A percentile compares a stretch with the other conserved stretches of the same genome.
Conservation (phyloP, 129 eudicot species). For the Sambucus nigra region DNA sequence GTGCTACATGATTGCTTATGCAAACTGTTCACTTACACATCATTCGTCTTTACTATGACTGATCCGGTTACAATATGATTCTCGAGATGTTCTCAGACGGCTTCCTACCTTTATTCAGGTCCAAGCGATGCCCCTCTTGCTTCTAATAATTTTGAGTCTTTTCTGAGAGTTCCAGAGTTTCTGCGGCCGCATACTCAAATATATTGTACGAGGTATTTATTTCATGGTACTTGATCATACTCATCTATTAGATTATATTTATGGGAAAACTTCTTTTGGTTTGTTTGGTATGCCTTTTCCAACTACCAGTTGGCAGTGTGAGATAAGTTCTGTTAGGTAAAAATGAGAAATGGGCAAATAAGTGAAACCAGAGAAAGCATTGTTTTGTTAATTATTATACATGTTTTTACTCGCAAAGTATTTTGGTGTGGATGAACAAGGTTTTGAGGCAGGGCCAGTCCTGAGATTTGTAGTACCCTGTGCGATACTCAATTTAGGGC, state of each 20-base stretch:
- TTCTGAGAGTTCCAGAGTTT: slow-evolving; percentile 86
- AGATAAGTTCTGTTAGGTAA: neutral
- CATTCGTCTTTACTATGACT: neutral
- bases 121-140: slow-evolving; percentile 98
- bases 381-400: too few species aligned
- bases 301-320: neutral
- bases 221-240: neutral
- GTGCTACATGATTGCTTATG: neutral
- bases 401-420: too few species aligned
- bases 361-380: too few species aligned
- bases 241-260: neutral
- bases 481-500: too few species aligned
- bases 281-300: neutral
- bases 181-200: slow-evolving; percentile 95
- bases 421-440: too few species aligned
- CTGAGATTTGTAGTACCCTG: too few species aligned
- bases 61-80: neutral
- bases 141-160: slow-evolving; percentile 72
- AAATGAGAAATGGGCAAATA: too few species aligned
- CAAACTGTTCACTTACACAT: neutral
- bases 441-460: too few species aligned
- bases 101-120: slow-evolving; percentile 47
- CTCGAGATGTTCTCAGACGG: slow-evolving; percentile 22
- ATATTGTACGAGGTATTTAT: slow-evolving; percentile 83
- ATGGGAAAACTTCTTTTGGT: neutral